Conservation (phyloP, 176 grass and related monocot genomes). For the Saccharum officinarum region DNA sequence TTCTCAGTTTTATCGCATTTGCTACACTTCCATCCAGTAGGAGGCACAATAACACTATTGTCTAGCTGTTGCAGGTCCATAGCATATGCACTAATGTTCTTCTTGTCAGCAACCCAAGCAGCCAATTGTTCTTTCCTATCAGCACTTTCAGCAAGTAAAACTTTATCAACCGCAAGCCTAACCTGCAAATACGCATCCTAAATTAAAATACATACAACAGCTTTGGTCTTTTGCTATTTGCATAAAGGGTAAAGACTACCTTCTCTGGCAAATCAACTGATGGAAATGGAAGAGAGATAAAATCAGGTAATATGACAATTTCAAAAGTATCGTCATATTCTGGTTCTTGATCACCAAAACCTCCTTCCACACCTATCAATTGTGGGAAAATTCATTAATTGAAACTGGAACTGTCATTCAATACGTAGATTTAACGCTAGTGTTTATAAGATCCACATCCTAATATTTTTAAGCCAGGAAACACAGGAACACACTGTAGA, state of each 20-base stretch:
- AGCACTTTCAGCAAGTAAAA: slow-evolving; percentile 84
- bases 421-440: not conserved
- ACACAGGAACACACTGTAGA: not conserved
- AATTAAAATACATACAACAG: slow-evolving; percentile 23
- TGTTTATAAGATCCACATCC: not conserved
- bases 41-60: slow-evolving; percentile 82
- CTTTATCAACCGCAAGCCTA: slow-evolving; percentile 83
- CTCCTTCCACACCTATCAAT: slow-evolving; percentile 86
- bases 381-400: slow-evolving; percentile 3
- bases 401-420: not conserved
- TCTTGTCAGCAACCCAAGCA: slow-evolving; percentile 92
- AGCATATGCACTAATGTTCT: slow-evolving; percentile 75
- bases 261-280: slow-evolving; percentile 98
- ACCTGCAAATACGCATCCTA: slow-evolving; percentile 51
- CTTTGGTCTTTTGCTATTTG: not conserved
- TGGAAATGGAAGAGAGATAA: slow-evolving; percentile 78
- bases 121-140: slow-evolving; percentile 81
- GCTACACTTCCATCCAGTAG: slow-evolving; percentile 92
- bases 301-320: slow-evolving; percentile 90
- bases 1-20: slow-evolving; percentile 98
- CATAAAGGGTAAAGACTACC: slow-evolving; percentile 40
- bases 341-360: slow-evolving; percentile 84
- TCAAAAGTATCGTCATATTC: slow-evolving; percentile 75
- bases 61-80: slow-evolving; percentile 83
- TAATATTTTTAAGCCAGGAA: not conserved